Conservation (phyloP, 148 eudicot genomes). For the Chenopodium berlandieri region DNA sequence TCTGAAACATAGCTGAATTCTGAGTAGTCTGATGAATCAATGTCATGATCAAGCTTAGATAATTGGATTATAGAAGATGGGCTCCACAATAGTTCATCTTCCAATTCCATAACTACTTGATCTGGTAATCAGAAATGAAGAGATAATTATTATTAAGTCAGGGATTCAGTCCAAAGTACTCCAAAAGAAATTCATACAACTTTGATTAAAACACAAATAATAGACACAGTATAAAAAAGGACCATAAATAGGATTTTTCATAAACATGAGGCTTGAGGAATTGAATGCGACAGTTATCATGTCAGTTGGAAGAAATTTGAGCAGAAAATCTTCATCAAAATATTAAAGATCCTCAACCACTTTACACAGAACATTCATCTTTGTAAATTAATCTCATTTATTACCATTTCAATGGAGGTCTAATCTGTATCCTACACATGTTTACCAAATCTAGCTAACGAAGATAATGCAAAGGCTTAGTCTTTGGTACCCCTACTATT, state of each 20-base stretch:
- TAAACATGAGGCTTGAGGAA: slow-evolving; percentile 6
- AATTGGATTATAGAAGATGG: slow-evolving; percentile 37
- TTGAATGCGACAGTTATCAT: slow-evolving; percentile 14
- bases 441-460: neutral
- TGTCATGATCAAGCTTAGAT: slow-evolving; percentile 36
- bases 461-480: neutral
- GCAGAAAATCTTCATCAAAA: slow-evolving; percentile 4
- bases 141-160: slow-evolving; percentile 17
- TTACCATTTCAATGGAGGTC: slow-evolving; percentile 3
- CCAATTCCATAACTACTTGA: slow-evolving; percentile 45
- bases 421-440: neutral
- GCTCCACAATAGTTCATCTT: slow-evolving; percentile 75
- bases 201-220: neutral
- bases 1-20: slow-evolving; percentile 71
- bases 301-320: slow-evolving; percentile 3
- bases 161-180: slow-evolving; percentile 11
- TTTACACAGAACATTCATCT: slow-evolving; percentile 10
- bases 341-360: slow-evolving; percentile 16
- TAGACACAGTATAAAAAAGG: neutral
- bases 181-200: neutral
- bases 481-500: neutral
- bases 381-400: neutral
- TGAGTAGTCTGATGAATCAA: slow-evolving; percentile 35
- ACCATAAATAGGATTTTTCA: slow-evolving; percentile 8
- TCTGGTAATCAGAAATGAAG: slow-evolving; percentile 30